Evolutionary conservation across 2,329 filamentous ascomycete genomes (phyloP).

Genomic region (Pseudogymnoascus sp.): DNA sequence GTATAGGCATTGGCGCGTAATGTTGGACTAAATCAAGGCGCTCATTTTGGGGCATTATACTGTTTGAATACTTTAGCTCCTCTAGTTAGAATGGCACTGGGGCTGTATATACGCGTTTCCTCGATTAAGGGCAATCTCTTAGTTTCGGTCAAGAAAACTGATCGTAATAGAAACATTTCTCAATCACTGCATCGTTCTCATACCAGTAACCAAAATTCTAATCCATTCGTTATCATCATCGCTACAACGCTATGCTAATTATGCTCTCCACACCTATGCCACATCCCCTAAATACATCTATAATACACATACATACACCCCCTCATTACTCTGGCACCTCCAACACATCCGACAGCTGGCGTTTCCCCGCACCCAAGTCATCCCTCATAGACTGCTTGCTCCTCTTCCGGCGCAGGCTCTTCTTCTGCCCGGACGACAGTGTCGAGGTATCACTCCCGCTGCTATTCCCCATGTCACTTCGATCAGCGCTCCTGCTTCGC

Average conservation of each 20-base stretch:
- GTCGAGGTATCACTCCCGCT: neutral
- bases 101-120: neutral
- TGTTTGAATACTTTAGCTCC: neutral
- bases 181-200: neutral
- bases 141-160: neutral
- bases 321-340: neutral
- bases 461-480: neutral
- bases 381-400: conserved; percentile 7
- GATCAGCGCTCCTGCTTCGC: neutral
- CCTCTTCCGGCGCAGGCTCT: conserved; percentile 6
- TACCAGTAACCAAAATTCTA: neutral
- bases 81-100: neutral
- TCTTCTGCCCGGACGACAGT: neutral
- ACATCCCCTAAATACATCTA: conserved; percentile 1
- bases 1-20: neutral
- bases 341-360: conserved; percentile 9
- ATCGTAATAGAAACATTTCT: neutral
- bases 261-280: neutral
- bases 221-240: conserved; percentile 9
- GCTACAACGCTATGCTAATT: conserved; percentile 9
- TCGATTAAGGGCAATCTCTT: neutral
- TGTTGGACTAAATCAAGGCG: neutral
- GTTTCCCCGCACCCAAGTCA: conserved; percentile 5
- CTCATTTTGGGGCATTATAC: neutral
- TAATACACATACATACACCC: neutral